Evolutionary conservation across 164 flowering plant genomes (phyloP), one percentile per base, ranked within the genome.

Genomic region (Vitis cinerea): DNA sequence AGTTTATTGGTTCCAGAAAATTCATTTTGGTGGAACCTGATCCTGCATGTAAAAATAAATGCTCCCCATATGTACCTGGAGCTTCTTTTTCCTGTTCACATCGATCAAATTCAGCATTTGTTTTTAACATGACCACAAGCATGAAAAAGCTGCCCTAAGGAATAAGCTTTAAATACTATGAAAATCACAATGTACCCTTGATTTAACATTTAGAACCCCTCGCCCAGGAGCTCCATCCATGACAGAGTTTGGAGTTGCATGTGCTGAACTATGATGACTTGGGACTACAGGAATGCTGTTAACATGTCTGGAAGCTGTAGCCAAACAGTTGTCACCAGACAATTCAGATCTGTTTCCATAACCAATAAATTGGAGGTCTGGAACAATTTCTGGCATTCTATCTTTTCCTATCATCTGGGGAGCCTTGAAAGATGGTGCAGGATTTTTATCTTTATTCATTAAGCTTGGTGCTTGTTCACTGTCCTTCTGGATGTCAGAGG

Each of bases 371-470:
- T 64, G 69, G 65, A 69, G 64, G 50, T 58, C 64, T 47, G 61
- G 51, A 71, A 51, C 31, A 16, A 31, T 50, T 66, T 73, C 72
- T 16, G 73, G 50, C n/a, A 75, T 31, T 16, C n/a, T 10, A 15
- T 31, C 64, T 19, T 59, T 49, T 61, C 73, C 80, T 3, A 49
- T 44, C 49, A 55, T 67, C 16, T 27, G 71, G 14, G 81, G 31
- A 30, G 53, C 50, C 11, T 31, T 12, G 57, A 51, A 66, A 61
- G 68, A 23, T n/a, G 44, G 73, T 51, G 72, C 58, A 54, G 59
- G 58, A 63, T 58, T 72, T 68, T 52, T 68, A 64, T 80, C 85
- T 67, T 68, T 77, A 51, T 55, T 78, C 56, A 69, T 64, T n/a
- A 68, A 50, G 67, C 23, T 63, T 61, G 29, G 61, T 14, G 63